These are phyloP conservation scores for Talaromyces sp. DNA, from an alignment of 2,329 filamentous ascomycete species.

Conservation along the genomic window DNA sequence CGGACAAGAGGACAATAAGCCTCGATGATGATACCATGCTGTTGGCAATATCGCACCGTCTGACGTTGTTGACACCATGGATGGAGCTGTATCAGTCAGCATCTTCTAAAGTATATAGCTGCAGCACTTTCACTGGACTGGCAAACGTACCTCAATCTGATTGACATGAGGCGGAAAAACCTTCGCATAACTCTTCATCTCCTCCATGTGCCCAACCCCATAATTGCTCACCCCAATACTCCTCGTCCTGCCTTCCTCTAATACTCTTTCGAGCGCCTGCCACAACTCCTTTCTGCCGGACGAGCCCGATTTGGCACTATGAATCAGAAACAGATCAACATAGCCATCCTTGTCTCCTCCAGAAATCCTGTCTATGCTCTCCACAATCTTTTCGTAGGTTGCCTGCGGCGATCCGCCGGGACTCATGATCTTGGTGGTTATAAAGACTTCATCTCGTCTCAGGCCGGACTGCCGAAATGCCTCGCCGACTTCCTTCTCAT, in stretches of 20 bases:
- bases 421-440: slow-evolving; percentile 67
- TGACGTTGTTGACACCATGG: slow-evolving; percentile 67
- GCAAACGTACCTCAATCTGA: slow-evolving; percentile 63
- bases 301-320: slow-evolving; percentile 58
- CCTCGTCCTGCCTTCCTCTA: slow-evolving; percentile 58
- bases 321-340: slow-evolving; percentile 69
- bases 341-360: slow-evolving; percentile 53
- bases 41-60: slow-evolving; percentile 55
- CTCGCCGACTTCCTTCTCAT: slow-evolving; percentile 64
- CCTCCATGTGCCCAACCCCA: slow-evolving; percentile 64
- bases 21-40: slow-evolving; percentile 52
- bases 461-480: slow-evolving; percentile 59
- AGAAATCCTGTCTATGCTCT: slow-evolving; percentile 63
- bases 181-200: slow-evolving; percentile 63
- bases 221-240: slow-evolving; percentile 73
- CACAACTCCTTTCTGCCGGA: slow-evolving; percentile 61
- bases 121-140: not conserved
- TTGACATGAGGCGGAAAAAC: slow-evolving; percentile 69
- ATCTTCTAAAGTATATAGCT: not conserved
- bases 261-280: slow-evolving; percentile 62
- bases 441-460: slow-evolving; percentile 55
- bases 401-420: slow-evolving; percentile 54
- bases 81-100: slow-evolving; percentile 54
- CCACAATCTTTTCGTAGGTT: slow-evolving; percentile 57
- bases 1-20: slow-evolving; percentile 57